Percentiles rank a stretch among this genome's conserved stretches.
Conservation (phyloP, 177 flowering plant genomes). For the Vitis hybrid region DNA sequence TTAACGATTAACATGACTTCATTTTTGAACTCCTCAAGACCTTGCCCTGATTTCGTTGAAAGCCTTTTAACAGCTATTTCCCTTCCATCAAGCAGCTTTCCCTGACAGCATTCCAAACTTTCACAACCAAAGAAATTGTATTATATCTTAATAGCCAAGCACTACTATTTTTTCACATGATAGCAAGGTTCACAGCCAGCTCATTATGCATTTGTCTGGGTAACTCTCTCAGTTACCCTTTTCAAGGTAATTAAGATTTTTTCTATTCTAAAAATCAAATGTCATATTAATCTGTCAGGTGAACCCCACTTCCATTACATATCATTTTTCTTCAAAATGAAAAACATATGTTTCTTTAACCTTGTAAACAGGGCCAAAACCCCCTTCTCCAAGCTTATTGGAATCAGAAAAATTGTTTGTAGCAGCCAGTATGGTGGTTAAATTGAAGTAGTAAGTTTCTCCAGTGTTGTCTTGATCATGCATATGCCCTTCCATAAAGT, state of each 20-base stretch:
- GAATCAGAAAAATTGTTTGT: constrained; percentile 8
- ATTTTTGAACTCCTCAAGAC: constrained; percentile 21
- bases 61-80: constrained; percentile 28
- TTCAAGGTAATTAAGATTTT: too few relatives aligned
- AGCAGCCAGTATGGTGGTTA: too few relatives aligned
- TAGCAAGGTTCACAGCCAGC: too few relatives aligned
- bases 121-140: background rate
- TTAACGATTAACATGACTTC: constrained; percentile 16
- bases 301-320: background rate
- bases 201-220: too few relatives aligned
- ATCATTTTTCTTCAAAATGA: background rate
- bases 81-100: constrained; percentile 4
- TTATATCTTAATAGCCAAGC: background rate
- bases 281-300: background rate
- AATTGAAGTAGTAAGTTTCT: too few relatives aligned
- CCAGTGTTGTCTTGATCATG: too few relatives aligned
- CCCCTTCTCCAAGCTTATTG: constrained; percentile 23
- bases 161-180: background rate
- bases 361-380: constrained; percentile 33
- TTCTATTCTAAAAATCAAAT: background rate
- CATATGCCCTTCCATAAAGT: too few relatives aligned
- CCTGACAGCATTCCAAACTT: background rate
- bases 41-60: constrained; percentile 16
- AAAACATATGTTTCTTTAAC: constrained; percentile 7
- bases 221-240: too few relatives aligned